Conservation (phyloP, 2,329 filamentous ascomycete genomes). For the Pleurostoma richardsiae region DNA sequence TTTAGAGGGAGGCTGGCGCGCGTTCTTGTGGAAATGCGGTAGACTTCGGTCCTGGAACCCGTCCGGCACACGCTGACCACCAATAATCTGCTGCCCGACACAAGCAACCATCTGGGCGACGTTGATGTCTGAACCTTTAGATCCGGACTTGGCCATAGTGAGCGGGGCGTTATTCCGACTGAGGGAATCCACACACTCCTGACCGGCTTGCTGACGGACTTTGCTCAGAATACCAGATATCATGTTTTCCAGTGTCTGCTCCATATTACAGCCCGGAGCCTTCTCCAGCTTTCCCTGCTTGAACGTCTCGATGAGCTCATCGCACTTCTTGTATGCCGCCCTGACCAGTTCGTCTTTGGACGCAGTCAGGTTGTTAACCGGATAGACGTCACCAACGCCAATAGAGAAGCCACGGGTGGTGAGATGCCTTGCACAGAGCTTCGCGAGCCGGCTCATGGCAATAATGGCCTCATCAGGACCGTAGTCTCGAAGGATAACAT, state of each 20-base stretch:
- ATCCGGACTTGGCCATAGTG: conserved; percentile 96
- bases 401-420: conserved; percentile 94
- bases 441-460: conserved; percentile 91
- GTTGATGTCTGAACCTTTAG: conserved; percentile 96
- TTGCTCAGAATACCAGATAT: conserved; percentile 89
- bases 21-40: conserved; percentile 92
- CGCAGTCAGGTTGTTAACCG: conserved; percentile 62
- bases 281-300: conserved; percentile 78
- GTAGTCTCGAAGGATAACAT: conserved; percentile 92
- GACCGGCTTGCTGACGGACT: conserved; percentile 86
- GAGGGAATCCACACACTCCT: conserved; percentile 83
- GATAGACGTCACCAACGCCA: conserved; percentile 91
- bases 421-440: conserved; percentile 81
- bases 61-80: conserved; percentile 84
- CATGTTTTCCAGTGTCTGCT: conserved; percentile 84
- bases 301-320: conserved; percentile 76
- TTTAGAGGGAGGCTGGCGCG: conserved; percentile 87
- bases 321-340: conserved; percentile 73
- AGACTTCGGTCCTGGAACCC: conserved; percentile 94
- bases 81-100: conserved; percentile 97
- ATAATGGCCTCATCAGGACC: conserved; percentile 82
- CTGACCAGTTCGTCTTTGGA: conserved; percentile 74
- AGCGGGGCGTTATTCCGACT: conserved; percentile 89
- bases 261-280: conserved; percentile 82
- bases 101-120: conserved; percentile 98